Evolutionary conservation across 2,329 filamentous ascomycete species (phyloP), one percentile per base, ranked within the genome.

Genomic region (Tolypocladium nubicola): DNA sequence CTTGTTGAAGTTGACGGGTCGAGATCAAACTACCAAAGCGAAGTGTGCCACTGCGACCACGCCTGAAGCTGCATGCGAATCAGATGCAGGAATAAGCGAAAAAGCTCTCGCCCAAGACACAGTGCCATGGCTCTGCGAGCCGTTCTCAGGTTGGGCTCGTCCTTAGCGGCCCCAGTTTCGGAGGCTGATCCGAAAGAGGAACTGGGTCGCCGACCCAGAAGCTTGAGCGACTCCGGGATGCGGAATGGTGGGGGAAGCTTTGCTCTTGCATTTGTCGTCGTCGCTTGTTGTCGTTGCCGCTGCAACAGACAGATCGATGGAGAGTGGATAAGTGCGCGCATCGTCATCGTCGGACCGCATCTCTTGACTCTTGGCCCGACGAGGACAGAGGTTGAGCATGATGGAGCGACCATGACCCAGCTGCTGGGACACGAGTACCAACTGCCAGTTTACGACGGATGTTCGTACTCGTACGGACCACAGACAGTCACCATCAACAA

Each of bases 171-270:
- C 55, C 57, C 30, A 41, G 52, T 49, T 30, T 41, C 54, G 54
- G 57, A 56, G 57, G 52, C 53, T 53, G 55, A 47, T 9, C 59
- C 57, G 55, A 55, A 59, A 56, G 55, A 52, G 60, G 59, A 57
- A 55, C 21, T 43, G 37, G 50, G n/a, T 37, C 30, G 30, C 50
- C 54, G 57, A 52, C 21, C 23, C 9, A n/a, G 30, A 21, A 41
- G 39, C 39, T 16, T 26, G 40, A 40, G 13, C 39, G 13, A 16
- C 37, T 53, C 41, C 38, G 23, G 19, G 43, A 30, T 19, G 6
- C 14, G 23, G 23, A 30, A 47, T 3, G 23, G 23, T 30, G 45
- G 45, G 45, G 45, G 23, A 47, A 30, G 45, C 45, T 19, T n/a
- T 33, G n/a, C 52, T 39, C 35, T 4, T 8, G 7, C 52, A 30